phyloP scores from a whole-genome alignment of 768 basidiomycete genomes.

The Mycena haematopus region DNA sequence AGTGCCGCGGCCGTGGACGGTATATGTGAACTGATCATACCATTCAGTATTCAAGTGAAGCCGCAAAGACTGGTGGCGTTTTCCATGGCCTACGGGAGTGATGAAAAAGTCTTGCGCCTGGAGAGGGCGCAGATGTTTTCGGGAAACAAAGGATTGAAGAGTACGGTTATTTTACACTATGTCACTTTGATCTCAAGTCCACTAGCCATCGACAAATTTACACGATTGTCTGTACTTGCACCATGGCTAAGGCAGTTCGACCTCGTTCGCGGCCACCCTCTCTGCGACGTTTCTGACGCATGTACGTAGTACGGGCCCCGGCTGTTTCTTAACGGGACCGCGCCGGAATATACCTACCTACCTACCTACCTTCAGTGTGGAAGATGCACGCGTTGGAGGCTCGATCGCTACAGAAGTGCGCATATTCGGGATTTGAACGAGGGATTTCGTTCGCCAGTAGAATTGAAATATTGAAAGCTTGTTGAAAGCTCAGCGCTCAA shows the following conservation, averaged over 20 bases:
- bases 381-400: no score
- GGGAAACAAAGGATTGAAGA: not conserved
- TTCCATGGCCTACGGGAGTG: conserved; percentile 12
- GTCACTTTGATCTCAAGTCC: not conserved
- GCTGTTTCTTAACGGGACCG: no score
- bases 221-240: not conserved
- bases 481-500: no score
- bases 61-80: conserved; percentile 20
- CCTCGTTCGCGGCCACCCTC: not conserved
- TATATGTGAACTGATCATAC: not conserved
- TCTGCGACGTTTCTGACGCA: not conserved
- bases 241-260: not conserved
- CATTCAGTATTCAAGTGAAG: conserved; percentile 13
- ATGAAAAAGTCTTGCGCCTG: not conserved
- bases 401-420: no score
- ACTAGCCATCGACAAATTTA: not conserved
- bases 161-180: not conserved
- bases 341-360: no score
- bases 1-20: conserved; percentile 2
- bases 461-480: not conserved
- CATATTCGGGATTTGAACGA: no score
- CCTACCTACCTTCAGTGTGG: no score
- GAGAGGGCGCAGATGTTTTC: not conserved
- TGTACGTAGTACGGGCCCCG: no score
- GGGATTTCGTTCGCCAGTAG: no score